Percentiles rank a stretch among this genome's conserved stretches.
phyloP scores from a whole-genome alignment of 306 rosid species.

The Cicer pinnatifidum region DNA sequence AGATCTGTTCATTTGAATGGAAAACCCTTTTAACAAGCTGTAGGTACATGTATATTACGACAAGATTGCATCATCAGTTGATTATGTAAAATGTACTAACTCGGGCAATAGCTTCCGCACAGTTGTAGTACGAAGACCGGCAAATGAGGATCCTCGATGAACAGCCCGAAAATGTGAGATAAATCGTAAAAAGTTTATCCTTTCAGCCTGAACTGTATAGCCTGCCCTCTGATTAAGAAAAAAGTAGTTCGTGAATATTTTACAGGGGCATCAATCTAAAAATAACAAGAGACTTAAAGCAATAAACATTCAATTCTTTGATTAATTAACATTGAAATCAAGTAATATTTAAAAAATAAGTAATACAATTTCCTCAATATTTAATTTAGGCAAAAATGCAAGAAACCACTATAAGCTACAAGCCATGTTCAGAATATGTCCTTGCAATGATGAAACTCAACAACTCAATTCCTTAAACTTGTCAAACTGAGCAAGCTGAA shows the following conservation, averaged over 20 bases:
- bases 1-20: constrained; percentile 57
- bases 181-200: constrained; percentile 87
- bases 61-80: neutral
- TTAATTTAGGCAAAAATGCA: constrained; percentile 7
- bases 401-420: constrained; percentile 13
- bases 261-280: constrained; percentile 9
- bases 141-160: constrained; percentile 96
- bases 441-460: neutral
- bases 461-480: constrained; percentile 7
- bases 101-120: constrained; percentile 96
- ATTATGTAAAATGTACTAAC: constrained; percentile 55
- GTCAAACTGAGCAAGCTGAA: constrained; percentile 10
- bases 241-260: constrained; percentile 43
- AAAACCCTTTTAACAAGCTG: constrained; percentile 23
- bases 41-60: constrained; percentile 2
- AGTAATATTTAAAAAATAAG: neutral
- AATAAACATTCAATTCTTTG: neutral
- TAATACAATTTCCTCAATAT: constrained; percentile 7
- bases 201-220: constrained; percentile 84
- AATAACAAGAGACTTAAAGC: constrained; percentile 22
- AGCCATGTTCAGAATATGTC: neutral
- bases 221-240: constrained; percentile 76
- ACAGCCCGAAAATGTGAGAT: constrained; percentile 93
- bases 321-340: constrained; percentile 20
- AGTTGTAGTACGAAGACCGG: constrained; percentile 93